Percentiles rank a stretch among this genome's conserved stretches.
phyloP scores from a whole-genome alignment of 2,329 filamentous ascomycete species.

The Xylariomycetidae sp. region DNA sequence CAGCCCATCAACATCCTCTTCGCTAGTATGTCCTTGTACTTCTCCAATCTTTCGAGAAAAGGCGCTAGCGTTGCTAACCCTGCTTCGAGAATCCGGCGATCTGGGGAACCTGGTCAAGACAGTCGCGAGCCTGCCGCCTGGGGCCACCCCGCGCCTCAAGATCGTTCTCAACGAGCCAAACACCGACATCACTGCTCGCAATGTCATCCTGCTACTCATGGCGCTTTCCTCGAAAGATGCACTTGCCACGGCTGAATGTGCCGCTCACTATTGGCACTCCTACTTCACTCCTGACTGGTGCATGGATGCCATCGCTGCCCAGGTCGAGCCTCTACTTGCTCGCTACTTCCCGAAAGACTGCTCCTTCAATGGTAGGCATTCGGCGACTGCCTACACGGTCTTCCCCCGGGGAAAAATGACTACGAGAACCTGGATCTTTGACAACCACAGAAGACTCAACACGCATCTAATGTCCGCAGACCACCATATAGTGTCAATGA shows the following conservation, averaged over 20 bases:
- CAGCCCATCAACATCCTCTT: constrained; percentile 6
- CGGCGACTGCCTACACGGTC: too few relatives aligned
- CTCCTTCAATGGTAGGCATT: too few relatives aligned
- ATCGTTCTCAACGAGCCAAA: constrained; percentile 1
- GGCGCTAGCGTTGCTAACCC: background rate
- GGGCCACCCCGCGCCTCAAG: background rate
- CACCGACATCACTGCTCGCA: background rate
- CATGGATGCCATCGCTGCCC: constrained; percentile 1
- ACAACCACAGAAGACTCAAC: too few relatives aligned
- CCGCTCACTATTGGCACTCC: constrained; percentile 4
- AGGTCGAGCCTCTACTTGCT: background rate
- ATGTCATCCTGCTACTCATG: constrained; percentile 6
- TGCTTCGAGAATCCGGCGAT: constrained; percentile 2
- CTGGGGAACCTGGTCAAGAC: constrained; percentile 7
- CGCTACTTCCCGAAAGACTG: too few relatives aligned
- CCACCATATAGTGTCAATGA: too few relatives aligned
- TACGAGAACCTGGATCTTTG: too few relatives aligned
- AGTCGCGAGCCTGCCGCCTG: constrained; percentile 2
- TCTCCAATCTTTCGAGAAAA: background rate
- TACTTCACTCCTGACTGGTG: constrained; percentile 4
- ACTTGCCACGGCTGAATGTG: constrained; percentile 5
- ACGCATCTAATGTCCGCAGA: too few relatives aligned
- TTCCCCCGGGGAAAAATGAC: too few relatives aligned
- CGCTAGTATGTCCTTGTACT: constrained; percentile 1
- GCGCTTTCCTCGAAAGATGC: constrained; percentile 2